Percentiles rank a stretch among this genome's conserved stretches.
Evolutionary conservation across 768 basidiomycete species (phyloP).

Genomic region (Suillus luteus): DNA sequence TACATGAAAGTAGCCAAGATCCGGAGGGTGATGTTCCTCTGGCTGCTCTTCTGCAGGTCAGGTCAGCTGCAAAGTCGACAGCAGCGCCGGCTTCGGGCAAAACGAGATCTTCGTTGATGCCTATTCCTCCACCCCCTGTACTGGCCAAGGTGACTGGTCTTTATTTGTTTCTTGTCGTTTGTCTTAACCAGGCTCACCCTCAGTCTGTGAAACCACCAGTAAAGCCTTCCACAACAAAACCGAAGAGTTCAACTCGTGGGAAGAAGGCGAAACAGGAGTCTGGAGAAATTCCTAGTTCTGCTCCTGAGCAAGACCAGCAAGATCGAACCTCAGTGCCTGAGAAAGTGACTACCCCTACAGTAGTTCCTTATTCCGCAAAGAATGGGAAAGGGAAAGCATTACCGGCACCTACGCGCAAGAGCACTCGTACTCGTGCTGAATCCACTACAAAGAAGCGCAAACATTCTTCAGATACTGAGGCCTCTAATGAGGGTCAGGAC

Average conservation of each 20-base stretch:
- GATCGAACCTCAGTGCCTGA: constrained; percentile 14
- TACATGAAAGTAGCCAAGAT: constrained; percentile 33
- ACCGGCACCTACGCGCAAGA: constrained; percentile 12
- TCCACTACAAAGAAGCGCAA: constrained; percentile 25
- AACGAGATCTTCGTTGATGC: constrained; percentile 12
- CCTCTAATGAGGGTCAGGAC: constrained; percentile 16
- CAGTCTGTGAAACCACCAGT: constrained; percentile 5
- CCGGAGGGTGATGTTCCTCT: constrained; percentile 51
- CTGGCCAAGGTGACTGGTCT: constrained; percentile 18
- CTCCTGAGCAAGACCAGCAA: constrained; percentile 53
- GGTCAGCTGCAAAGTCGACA: constrained; percentile 23
- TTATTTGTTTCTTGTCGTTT: background rate
- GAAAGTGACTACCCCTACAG: constrained; percentile 13
- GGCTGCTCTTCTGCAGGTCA: constrained; percentile 28
- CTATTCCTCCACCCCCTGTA: constrained; percentile 3
- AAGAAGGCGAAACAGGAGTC: constrained; percentile 28
- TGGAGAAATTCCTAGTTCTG: constrained; percentile 56
- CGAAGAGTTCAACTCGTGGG: constrained; percentile 15
- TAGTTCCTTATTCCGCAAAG: constrained; percentile 14
- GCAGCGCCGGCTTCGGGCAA: constrained; percentile 14
- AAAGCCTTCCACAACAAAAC: constrained; percentile 16
- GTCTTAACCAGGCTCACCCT: constrained; percentile 2
- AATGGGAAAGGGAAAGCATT: constrained; percentile 4
- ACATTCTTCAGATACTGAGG: constrained; percentile 29
- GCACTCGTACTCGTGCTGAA: constrained; percentile 9